Conservation (phyloP, 495 filamentous ascomycete species). For the Daldinia vernicosa region DNA sequence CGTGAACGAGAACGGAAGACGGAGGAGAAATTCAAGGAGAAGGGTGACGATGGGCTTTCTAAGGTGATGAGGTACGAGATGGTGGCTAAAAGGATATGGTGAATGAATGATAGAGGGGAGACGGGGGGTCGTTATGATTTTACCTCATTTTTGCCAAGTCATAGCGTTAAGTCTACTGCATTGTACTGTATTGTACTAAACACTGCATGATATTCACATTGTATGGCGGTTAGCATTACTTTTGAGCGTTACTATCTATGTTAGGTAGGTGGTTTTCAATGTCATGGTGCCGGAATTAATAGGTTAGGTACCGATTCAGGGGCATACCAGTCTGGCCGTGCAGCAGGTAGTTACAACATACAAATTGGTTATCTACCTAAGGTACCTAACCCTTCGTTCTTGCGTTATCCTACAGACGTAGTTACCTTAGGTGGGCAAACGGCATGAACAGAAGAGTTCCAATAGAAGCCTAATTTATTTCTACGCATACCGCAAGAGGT, state of each 20-base stretch:
- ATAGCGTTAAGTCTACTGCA: not conserved
- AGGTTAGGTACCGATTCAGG: not conserved
- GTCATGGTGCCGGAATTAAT: not conserved
- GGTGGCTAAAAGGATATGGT: conserved; percentile 96
- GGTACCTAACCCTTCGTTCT: no score
- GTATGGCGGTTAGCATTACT: conserved; percentile 21
- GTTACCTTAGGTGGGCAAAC: no score
- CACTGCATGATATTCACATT: conserved; percentile 26
- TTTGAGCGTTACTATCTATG: not conserved
- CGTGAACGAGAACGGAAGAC: conserved; percentile 71
- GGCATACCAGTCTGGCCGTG: no score
- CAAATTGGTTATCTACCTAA: no score
- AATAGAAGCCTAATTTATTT: not conserved
- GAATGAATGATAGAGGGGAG: conserved; percentile 1
- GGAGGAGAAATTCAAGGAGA: conserved; percentile 65
- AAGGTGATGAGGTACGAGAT: conserved; percentile 87
- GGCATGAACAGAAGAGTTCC: not conserved
- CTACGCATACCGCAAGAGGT: not conserved
- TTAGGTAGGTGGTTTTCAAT: conserved; percentile 16
- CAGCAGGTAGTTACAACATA: no score
- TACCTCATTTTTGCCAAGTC: not conserved
- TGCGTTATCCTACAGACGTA: no score
- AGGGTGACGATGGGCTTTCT: conserved; percentile 66
- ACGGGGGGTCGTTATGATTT: not conserved
- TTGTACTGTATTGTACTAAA: not conserved